These are phyloP conservation scores for Trichoderma sp. DNA, from an alignment of 2,329 filamentous ascomycete genomes.

Conservation along the genomic window DNA sequence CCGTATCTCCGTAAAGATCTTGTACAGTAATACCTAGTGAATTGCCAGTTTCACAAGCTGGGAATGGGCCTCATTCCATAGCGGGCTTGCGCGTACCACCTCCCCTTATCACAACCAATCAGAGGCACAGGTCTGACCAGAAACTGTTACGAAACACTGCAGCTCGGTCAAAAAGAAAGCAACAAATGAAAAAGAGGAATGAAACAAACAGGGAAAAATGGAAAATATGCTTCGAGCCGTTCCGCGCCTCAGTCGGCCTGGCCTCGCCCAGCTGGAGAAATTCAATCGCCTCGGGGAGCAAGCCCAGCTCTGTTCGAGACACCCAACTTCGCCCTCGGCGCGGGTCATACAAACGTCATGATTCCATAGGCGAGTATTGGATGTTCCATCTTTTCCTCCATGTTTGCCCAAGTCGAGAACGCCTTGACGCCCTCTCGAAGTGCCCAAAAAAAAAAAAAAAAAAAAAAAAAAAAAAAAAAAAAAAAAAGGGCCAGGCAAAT, in stretches of 20 bases:
- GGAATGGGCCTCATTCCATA: slow-evolving; percentile 13
- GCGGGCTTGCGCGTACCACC: not conserved
- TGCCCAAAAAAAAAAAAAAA: not conserved
- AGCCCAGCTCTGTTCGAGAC: not conserved
- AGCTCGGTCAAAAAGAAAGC: not conserved
- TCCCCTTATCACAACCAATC: slow-evolving; percentile 5
- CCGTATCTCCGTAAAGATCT: not conserved
- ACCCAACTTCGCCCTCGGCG: not conserved
- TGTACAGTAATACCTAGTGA: no score
- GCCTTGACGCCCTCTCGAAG: not conserved
- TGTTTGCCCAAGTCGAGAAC: not conserved
- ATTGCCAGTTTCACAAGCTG: not conserved
- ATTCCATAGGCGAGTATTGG: not conserved
- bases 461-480: not conserved
- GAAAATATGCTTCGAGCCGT: slow-evolving; percentile 13
- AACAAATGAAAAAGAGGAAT: not conserved
- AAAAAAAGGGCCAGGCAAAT: not conserved
- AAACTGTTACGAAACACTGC: not conserved
- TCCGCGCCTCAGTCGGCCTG: slow-evolving; percentile 7
- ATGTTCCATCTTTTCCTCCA: not conserved
- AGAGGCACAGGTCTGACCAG: not conserved
- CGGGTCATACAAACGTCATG: slow-evolving; percentile 17
- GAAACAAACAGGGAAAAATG: not conserved
- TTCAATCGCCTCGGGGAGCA: not conserved
- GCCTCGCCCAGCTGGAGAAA: not conserved